phyloP scores from a whole-genome alignment of 1,284 basidiomycete species.

The Fomitopsis betulina region DNA sequence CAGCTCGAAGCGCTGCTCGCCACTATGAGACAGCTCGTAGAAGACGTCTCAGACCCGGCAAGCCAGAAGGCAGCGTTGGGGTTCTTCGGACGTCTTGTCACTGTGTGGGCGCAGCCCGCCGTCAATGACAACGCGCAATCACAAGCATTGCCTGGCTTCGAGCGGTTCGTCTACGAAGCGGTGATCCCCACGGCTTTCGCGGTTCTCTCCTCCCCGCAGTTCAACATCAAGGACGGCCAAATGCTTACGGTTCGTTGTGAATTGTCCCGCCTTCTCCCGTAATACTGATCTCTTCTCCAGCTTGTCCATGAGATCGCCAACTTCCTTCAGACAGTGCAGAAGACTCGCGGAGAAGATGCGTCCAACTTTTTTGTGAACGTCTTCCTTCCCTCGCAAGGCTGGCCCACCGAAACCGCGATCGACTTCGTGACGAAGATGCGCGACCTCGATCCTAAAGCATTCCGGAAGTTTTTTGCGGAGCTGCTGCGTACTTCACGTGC shows the following conservation, averaged over 20 bases:
- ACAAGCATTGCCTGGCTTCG: slow-evolving; percentile 80
- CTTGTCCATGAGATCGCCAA: slow-evolving; percentile 85
- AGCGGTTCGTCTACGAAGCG: slow-evolving; percentile 88
- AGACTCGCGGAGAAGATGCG: slow-evolving; percentile 80
- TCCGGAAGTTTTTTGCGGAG: slow-evolving; percentile 88
- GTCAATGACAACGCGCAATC: slow-evolving; percentile 37
- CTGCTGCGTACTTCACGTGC: slow-evolving; percentile 71
- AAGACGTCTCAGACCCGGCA: slow-evolving; percentile 67
- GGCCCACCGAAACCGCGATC: slow-evolving; percentile 73
- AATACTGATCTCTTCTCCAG: slow-evolving; percentile 35
- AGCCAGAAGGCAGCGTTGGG: slow-evolving; percentile 81
- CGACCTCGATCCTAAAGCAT: slow-evolving; percentile 77
- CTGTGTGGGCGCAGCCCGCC: slow-evolving; percentile 72
- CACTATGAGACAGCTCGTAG: slow-evolving; percentile 73
- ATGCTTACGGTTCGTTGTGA: slow-evolving; percentile 62
- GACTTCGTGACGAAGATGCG: slow-evolving; percentile 79
- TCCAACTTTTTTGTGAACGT: slow-evolving; percentile 76
- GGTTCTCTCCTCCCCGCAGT: slow-evolving; percentile 74
- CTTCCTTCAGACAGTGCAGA: slow-evolving; percentile 77
- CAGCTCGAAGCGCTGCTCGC: slow-evolving; percentile 70
- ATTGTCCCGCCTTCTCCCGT: background rate
- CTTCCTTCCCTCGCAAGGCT: slow-evolving; percentile 87
- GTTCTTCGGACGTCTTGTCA: slow-evolving; percentile 77
- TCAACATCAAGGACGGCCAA: slow-evolving; percentile 89
- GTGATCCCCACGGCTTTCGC: slow-evolving; percentile 83